These are phyloP conservation scores for Maudiozyma bulderi DNA, from an alignment of 805 yeast genomes.

Conservation along the genomic window DNA sequence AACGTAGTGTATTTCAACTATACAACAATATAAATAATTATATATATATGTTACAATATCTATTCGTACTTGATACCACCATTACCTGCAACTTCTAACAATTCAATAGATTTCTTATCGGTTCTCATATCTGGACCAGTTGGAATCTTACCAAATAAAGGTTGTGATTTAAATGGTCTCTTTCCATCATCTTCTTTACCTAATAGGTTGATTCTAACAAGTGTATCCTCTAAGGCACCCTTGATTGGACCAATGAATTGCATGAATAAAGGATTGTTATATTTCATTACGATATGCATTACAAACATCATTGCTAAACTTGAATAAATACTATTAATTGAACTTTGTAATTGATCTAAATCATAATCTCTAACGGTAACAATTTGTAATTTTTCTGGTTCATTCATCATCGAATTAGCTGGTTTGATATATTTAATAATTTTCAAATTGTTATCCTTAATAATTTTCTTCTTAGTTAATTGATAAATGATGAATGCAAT, in stretches of 20 bases:
- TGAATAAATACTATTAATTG: conserved; percentile 76
- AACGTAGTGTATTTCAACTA: too few species aligned
- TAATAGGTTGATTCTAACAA: conserved; percentile 83
- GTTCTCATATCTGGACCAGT: conserved; percentile 48
- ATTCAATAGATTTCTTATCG: conserved; percentile 78
- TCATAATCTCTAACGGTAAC: conserved; percentile 95
- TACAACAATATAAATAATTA: not conserved
- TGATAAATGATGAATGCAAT: conserved; percentile 59
- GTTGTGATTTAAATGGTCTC: conserved; percentile 91
- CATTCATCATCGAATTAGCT: conserved; percentile 69
- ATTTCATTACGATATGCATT: conserved; percentile 96
- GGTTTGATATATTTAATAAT: conserved; percentile 87
- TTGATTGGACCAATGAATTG: conserved; percentile 87
- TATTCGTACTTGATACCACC: conserved; percentile 43
- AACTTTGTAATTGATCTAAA: conserved; percentile 69
- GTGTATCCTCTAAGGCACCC: conserved; percentile 79
- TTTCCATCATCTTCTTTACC: conserved; percentile 77
- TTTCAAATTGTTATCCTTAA: conserved; percentile 76
- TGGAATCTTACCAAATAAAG: conserved; percentile 53
- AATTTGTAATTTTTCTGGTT: conserved; percentile 61
- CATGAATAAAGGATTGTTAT: conserved; percentile 93
- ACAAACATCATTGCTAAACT: conserved; percentile 94
- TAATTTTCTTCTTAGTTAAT: conserved; percentile 50
- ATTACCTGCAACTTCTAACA: conserved; percentile 74
- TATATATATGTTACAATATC: not conserved